A percentile compares a stretch with the other conserved stretches of the same genome.
Evolutionary conservation across 371 early-diverging fungal species (phyloP).

Genomic region (Quaeritorhiza haematococci): DNA sequence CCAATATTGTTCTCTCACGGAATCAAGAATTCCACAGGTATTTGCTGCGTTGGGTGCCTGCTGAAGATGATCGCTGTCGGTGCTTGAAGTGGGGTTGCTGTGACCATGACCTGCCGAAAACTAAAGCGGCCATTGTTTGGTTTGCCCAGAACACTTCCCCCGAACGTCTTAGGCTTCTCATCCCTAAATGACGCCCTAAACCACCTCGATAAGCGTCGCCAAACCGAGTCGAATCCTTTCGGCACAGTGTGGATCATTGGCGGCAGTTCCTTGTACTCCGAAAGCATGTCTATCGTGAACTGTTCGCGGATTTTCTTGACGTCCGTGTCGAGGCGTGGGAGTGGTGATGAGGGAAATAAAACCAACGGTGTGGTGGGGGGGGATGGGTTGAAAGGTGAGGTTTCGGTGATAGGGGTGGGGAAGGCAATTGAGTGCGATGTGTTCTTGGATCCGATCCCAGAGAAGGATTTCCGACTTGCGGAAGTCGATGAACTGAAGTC

Average conservation of each 20-base stretch:
- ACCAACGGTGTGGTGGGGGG: too few species aligned
- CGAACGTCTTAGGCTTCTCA: constrained; percentile 9
- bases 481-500: too few species aligned
- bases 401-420: too few species aligned
- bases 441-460: too few species aligned
- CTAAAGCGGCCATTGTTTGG: not conserved
- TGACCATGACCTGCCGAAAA: not conserved
- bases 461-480: too few species aligned
- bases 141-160: not conserved
- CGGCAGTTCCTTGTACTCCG: constrained; percentile 57
- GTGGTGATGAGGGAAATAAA: too few species aligned
- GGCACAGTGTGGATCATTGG: constrained; percentile 57
- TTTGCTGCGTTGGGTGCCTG: not conserved
- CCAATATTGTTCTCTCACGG: constrained; percentile 81
- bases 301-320: constrained; percentile 61
- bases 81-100: not conserved
- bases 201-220: constrained; percentile 7
- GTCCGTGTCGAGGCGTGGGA: constrained; percentile 39
- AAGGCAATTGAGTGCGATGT: too few species aligned
- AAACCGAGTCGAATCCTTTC: constrained; percentile 11
- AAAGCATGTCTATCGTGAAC: constrained; percentile 44
- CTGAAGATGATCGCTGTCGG: not conserved
- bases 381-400: too few species aligned
- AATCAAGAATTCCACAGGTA: constrained; percentile 27
- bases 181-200: constrained; percentile 53